A percentile compares a stretch with the other conserved stretches of the same genome.
Conservation (phyloP, 352 stramenopile genomes). For the Pythium pyrilobum region DNA sequence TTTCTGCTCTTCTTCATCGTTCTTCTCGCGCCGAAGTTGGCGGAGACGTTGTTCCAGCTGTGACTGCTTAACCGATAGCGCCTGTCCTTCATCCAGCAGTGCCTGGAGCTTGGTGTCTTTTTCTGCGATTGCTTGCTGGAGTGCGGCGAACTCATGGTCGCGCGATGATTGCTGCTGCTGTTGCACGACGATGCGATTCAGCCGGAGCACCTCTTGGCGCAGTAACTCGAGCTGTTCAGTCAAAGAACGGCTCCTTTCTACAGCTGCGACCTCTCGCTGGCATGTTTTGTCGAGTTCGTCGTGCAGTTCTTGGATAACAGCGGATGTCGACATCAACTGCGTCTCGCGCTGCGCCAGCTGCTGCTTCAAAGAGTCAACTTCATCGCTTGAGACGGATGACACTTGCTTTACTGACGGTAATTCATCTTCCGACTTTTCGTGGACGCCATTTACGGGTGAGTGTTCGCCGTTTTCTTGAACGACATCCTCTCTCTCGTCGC, state of each 20-base stretch:
- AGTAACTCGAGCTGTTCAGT: conserved; percentile 64
- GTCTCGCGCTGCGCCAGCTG: conserved; percentile 53
- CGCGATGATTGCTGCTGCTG: conserved; percentile 23
- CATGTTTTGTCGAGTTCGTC: conserved; percentile 74
- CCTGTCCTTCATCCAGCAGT: conserved; percentile 68
- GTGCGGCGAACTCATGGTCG: conserved; percentile 38
- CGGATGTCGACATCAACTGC: conserved; percentile 58
- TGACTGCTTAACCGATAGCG: conserved; percentile 71
- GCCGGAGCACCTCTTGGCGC: conserved; percentile 46
- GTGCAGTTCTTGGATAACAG: conserved; percentile 64
- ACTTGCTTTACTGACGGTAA: no score
- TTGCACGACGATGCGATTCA: conserved; percentile 35
- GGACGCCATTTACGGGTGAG: no score
- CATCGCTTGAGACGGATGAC: not conserved
- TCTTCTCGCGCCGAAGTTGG: conserved; percentile 70
- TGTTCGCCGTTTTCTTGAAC: no score
- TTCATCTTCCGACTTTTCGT: no score
- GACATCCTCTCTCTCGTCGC: no score
- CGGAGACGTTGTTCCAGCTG: conserved; percentile 68
- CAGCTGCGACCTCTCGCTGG: conserved; percentile 51
- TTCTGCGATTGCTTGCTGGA: conserved; percentile 60
- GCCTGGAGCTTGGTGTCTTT: conserved; percentile 71
- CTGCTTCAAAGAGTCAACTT: conserved; percentile 17
- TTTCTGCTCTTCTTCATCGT: conserved; percentile 60
- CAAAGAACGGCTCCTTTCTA: conserved; percentile 54